Base-by-base conservation (phyloP, 257 asterid genomes). In the Ligustrum vulgare region DNA sequence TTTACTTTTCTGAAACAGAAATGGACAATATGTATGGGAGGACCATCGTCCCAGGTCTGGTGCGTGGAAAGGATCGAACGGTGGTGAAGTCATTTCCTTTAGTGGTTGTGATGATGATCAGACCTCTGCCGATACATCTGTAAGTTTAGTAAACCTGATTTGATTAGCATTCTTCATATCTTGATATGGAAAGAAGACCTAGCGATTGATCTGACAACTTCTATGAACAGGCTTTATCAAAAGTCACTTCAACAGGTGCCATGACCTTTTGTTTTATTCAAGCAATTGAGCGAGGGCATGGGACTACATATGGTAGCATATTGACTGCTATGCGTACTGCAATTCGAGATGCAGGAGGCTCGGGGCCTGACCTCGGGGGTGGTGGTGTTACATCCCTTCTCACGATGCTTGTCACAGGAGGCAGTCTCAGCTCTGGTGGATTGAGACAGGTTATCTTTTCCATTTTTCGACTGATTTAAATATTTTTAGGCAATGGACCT, bases 1-100 rank as follows among this genome's bases (percentile, higher is more conserved):
- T 70, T 43, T 75, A 28, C 64, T 15, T 60, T 58, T 45, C 31
- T 78, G 67, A 39, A 78, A 72, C 72, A 94, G 99, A 91, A 89
- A 80, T 60, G 98, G 99, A 25, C 92, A 87, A 36, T 92, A 92
- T 83, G 67, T 68, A 37, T 94, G 98, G 99, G 99, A 94, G 88
- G 99, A 94, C 88, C 99, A 92, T 82, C 93, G 96, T 65, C 97
- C 98, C 75, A 89, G 89, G 77, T 92, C 98, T 28, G 97, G 98
- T 58, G 87, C 86, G 32, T 91, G 90, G 92, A 94, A 92, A 87
- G 97, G 98, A 77, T 77, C 99, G 67, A 92, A 75, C 58, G 98
- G 99, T 34, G 99, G 98, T 67, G 97, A 92, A 86, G 99, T 80
- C 74, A 79, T 89, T 74, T 94, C 98, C 79, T 92, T 94, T 79